Evolutionary conservation across 108 stramenopile genomes (phyloP).

Genomic region (Craspedostauros australis): DNA sequence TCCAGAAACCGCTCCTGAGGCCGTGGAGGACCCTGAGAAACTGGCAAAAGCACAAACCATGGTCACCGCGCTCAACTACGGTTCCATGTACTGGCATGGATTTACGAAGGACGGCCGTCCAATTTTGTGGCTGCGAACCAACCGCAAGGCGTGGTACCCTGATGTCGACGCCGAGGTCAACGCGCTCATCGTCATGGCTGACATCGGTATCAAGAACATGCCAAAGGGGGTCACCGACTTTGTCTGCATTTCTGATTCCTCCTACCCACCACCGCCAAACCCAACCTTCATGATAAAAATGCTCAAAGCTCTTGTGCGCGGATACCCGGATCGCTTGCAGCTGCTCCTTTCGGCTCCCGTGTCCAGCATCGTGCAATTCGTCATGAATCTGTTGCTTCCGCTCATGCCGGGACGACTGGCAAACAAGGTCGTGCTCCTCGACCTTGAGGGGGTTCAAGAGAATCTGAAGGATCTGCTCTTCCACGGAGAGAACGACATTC

Average conservation of each 20-base stretch:
- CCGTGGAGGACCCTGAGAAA: constrained; percentile 56
- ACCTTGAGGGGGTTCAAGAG: constrained; percentile 37
- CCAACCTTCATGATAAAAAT: constrained; percentile 80
- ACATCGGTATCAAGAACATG: constrained; percentile 77
- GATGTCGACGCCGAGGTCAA: constrained; percentile 86
- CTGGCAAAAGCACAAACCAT: constrained; percentile 74
- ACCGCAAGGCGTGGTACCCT: constrained; percentile 85
- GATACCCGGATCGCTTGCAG: constrained; percentile 83
- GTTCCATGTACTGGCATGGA: constrained; percentile 76
- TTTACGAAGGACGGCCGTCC: constrained; percentile 83
- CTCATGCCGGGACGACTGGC: constrained; percentile 82
- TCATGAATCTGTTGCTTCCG: constrained; percentile 82
- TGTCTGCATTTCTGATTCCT: constrained; percentile 74
- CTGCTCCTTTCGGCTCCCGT: constrained; percentile 73
- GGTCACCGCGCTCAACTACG: constrained; percentile 60
- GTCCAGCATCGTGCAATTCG: constrained; percentile 75
- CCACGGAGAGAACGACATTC: constrained; percentile 83
- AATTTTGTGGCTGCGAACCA: constrained; percentile 78
- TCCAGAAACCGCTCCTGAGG: constrained; percentile 53
- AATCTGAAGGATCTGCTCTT: constrained; percentile 54
- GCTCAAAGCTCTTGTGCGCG: constrained; percentile 77
- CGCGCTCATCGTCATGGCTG: constrained; percentile 77
- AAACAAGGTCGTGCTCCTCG: constrained; percentile 67
- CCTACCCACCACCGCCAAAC: constrained; percentile 84
- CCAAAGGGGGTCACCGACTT: constrained; percentile 83